These are phyloP conservation scores for Vitis rupestris DNA, from an alignment of 164 flowering plant genomes.

Conservation along the genomic window DNA sequence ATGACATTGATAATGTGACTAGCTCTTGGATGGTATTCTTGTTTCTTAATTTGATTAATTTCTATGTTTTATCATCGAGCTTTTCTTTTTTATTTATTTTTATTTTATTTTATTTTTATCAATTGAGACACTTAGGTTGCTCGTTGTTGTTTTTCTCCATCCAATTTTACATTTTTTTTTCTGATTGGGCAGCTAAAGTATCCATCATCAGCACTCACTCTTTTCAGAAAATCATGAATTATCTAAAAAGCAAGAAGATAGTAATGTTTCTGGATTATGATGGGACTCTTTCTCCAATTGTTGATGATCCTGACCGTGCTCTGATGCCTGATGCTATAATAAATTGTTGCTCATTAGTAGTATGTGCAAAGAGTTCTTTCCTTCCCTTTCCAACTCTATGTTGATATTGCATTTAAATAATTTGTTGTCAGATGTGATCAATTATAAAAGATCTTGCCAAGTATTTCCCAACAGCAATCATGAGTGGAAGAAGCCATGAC, in stretches of 20 bases:
- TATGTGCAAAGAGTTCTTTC: not conserved
- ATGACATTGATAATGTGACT: slow-evolving; percentile 47
- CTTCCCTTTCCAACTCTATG: not conserved
- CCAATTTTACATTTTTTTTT: not conserved
- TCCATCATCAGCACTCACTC: slow-evolving; percentile 61
- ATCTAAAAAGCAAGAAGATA: slow-evolving; percentile 56
- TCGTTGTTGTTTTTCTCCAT: no score
- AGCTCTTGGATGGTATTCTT: slow-evolving; percentile 62
- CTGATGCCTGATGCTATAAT: slow-evolving; percentile 60
- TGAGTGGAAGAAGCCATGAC: slow-evolving; percentile 93
- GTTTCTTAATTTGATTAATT: not conserved
- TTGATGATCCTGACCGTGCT: slow-evolving; percentile 74
- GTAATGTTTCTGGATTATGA: slow-evolving; percentile 78
- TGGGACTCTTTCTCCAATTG: slow-evolving; percentile 81
- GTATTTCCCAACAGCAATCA: slow-evolving; percentile 82
- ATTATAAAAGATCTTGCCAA: slow-evolving; percentile 66
- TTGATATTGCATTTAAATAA: not conserved
- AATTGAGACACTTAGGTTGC: no score
- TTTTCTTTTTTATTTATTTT: not conserved
- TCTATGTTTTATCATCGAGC: not conserved
- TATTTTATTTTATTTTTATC: not conserved
- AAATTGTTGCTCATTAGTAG: not conserved
- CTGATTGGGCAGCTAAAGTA: slow-evolving; percentile 44
- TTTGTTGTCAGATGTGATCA: slow-evolving; percentile 71
- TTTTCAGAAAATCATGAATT: slow-evolving; percentile 40